Evolutionary conservation across 176 grass and related monocot genomes (phyloP), one percentile per base, ranked within the genome.

Genomic region (Oryza rufipogon): DNA sequence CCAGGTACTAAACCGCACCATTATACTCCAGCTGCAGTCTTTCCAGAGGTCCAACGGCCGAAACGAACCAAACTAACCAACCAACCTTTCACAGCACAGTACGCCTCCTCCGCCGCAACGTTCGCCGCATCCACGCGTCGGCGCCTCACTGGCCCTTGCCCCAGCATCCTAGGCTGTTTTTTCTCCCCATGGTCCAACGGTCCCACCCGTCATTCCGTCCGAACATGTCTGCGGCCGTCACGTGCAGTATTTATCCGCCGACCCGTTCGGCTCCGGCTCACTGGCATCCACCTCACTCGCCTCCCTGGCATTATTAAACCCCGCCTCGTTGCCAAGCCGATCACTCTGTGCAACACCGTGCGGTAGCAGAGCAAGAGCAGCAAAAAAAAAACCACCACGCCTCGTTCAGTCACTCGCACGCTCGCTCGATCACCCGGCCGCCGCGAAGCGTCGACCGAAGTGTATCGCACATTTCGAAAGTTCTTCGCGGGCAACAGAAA

Each of bases 161-260:
- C 88, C 78, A 23, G 85, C 87, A 87, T 82, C 85, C 90, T 80
- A 74, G 81, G 83, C 80, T 64, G 64, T 76, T 66, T 78, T 68
- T 58, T 7, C 51, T 7, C 51, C 51, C 42, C 42, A 42, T 44
- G 42, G 42, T 44, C 56, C 17, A 20, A n/a, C 7, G 58, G 58
- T 30, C 81, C 34, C 78, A 80, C 80, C 34, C 81, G n/a, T 75
- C 76, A 64, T 17, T 60, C 69, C 81, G 11, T 84, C 70, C 52
- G 9, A 39, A 75, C 77, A 75, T 80, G 42, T 26, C 86, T 67
- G 81, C 72, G 38, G 34, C 71, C 46, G 38, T 70, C 88, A 85
- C 92, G 77, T 86, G 83, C 73, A 78, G 15, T 71, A 80, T 89
- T 89, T 85, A 85, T 79, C 87, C 45, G 69, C 39, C 87, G 71